A percentile compares a stretch with the other conserved stretches of the same genome.
Conservation (phyloP, 208 protist genomes). For the Trypanosoma platydactyli region DNA sequence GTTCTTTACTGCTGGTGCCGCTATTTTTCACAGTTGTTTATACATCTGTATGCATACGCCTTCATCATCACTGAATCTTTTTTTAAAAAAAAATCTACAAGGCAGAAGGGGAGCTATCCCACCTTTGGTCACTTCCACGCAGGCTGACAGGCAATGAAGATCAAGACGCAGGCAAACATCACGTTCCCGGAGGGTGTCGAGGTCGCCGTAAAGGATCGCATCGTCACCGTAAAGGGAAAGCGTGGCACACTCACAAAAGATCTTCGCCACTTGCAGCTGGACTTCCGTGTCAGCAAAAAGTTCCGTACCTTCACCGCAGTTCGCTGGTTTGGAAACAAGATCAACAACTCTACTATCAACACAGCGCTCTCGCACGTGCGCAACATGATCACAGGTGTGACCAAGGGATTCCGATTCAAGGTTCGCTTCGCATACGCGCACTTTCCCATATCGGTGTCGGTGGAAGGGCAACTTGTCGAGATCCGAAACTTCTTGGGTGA, state of each 20-base stretch:
- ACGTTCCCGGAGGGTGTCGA: constrained; percentile 72
- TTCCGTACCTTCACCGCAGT: constrained; percentile 74
- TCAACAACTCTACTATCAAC: constrained; percentile 95
- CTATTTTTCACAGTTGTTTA: no score
- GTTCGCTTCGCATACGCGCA: constrained; percentile 99
- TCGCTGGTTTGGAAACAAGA: constrained; percentile 96
- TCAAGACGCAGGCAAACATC: constrained; percentile 64
- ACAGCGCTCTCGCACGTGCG: constrained; percentile 95
- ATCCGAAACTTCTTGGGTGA: constrained; percentile 99
- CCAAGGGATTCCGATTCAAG: constrained; percentile 99
- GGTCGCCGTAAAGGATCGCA: constrained; percentile 65
- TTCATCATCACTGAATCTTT: neutral
- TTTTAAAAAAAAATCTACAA: constrained; percentile 86
- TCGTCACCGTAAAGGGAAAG: constrained; percentile 94
- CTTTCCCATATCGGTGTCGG: constrained; percentile 98
- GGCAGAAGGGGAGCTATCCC: constrained; percentile 91
- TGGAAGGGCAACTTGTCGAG: constrained; percentile 95
- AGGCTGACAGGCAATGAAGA: constrained; percentile 79
- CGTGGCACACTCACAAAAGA: constrained; percentile 94
- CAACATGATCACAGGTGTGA: constrained; percentile 99
- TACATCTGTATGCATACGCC: no score
- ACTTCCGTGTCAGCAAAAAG: constrained; percentile 86
- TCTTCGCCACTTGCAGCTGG: constrained; percentile 94
- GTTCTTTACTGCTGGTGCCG: no score
- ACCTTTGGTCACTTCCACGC: constrained; percentile 91